phyloP scores from a whole-genome alignment of 2,329 filamentous ascomycete genomes.

The Acarospora socialis region DNA sequence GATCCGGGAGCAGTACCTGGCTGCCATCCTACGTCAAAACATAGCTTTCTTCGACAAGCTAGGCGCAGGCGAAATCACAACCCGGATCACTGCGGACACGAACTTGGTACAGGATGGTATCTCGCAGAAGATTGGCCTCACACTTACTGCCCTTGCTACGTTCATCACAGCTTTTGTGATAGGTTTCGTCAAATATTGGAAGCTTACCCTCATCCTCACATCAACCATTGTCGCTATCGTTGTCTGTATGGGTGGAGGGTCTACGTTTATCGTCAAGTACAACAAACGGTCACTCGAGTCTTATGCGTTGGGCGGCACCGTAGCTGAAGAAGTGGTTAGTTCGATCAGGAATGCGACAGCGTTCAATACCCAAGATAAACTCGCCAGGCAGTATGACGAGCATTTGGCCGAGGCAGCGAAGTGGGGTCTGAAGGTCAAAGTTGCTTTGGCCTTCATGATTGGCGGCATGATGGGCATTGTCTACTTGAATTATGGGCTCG shows the following conservation, averaged over 20 bases:
- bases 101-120: slow-evolving; percentile 90
- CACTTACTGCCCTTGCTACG: slow-evolving; percentile 60
- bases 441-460: slow-evolving; percentile 61
- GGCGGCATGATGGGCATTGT: slow-evolving; percentile 70
- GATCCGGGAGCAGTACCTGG: slow-evolving; percentile 70
- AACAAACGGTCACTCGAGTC: slow-evolving; percentile 64
- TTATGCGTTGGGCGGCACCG: slow-evolving; percentile 70
- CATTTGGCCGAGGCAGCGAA: slow-evolving; percentile 60
- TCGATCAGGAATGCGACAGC: slow-evolving; percentile 86
- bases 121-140: slow-evolving; percentile 74
- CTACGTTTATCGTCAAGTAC: slow-evolving; percentile 62
- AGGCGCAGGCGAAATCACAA: slow-evolving; percentile 84
- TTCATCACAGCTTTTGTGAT: slow-evolving; percentile 85
- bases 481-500: slow-evolving; percentile 74
- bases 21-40: slow-evolving; percentile 73
- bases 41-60: slow-evolving; percentile 89
- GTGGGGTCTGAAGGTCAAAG: slow-evolving; percentile 64
- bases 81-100: slow-evolving; percentile 84
- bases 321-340: slow-evolving; percentile 88
- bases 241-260: slow-evolving; percentile 60
- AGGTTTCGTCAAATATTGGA: slow-evolving; percentile 84
- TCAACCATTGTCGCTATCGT: slow-evolving; percentile 70
- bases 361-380: slow-evolving; percentile 82
- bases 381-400: slow-evolving; percentile 71
- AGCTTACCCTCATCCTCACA: slow-evolving; percentile 72